Base-by-base conservation (phyloP, 495 filamentous ascomycete genomes). In the Aspergillus diversus region DNA sequence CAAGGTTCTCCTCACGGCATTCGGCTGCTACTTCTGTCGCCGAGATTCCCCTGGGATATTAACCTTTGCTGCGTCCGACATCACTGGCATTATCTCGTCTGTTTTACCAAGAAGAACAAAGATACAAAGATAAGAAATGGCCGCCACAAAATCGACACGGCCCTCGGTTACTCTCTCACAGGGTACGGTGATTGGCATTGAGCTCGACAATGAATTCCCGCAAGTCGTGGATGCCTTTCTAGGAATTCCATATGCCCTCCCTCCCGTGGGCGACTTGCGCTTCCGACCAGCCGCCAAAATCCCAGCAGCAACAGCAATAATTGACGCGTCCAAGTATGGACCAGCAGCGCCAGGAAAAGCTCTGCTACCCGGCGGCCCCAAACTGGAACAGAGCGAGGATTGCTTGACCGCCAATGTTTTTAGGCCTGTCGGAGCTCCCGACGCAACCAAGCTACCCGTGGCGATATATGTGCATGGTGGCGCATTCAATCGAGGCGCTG, bases 221-320 rank as follows among this genome's bases (percentile, higher is more conserved):
- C 78, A 80, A 58, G 63, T 77, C 9, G 61, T 88, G 27, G 84
- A 90, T 49, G 81, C 67, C 66, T 90, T 84, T 63, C 72, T 81
- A n/a, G 86, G 87, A 15, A 79, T 90, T 59, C 87, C 84, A 2
- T 90, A 85, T 65, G 87, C 83, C 2, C 71, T 84, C 55, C 76
- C 81, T 0, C 85, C 86, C 0, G 73, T 72, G 32, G 85, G 84
- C 15, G 69, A 85, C 33, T 79, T 83, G 63, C 80, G 87, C 51
- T 89, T 88, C 71, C 77, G 71, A 39, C 81, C 80, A 21, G 80
- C 86, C 5, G 63, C 60, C 8, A 65, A 67, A 16, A 54, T 79
- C 76, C 63, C 71, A 64, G 31, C 60, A 78, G 66, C 72, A 67
- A 33, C 62, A 56, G 52, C 71, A 21, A 59, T 72, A 33, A 58